Evolutionary conservation across 2,329 filamentous ascomycete genomes (phyloP), one percentile per base, ranked within the genome.

Genomic region (Metarhizium guizhouense): DNA sequence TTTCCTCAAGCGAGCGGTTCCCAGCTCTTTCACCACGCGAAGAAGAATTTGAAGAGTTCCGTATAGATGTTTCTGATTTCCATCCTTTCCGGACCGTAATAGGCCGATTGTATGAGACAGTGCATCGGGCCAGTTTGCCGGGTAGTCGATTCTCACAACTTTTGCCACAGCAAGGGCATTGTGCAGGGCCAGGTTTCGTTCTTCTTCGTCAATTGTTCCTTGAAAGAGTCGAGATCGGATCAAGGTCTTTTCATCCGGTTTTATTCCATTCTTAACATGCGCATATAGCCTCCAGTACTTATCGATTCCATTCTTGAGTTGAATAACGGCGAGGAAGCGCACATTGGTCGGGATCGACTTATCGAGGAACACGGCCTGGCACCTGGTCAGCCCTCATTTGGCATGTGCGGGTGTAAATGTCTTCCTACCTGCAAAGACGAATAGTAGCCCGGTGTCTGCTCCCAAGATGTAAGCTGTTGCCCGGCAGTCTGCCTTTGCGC

Each of bases 301-400:
- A 68, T 97, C 93, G 70, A 97, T 92, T 55, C 92, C 94, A 70
- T 97, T 96, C 70, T 97, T 97, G 54, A 99, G 79, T 68, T 96
- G 89, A 62, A 97, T 96, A 56, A 97, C 84, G 54, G 93, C 88
- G 11, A 96, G 84, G 65, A 95, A 91, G 58, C 94, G 88, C 54
- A 93, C 82, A 64, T 95, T 86, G 56, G 83, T 73, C 1, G 90
- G 88, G 1, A 95, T 75, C 2, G 84, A 83, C 58, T 84, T 84
- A 73, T 96, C 88, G 60, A 96, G 80, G 68, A 92, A 96, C 40
- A 90, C 82, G 62, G 86, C 81, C 86, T 95, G 65, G 36, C 36
- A 16, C 3, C 50, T 36, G 34, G 51, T 57, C 5, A 57, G 55
- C 32, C 10, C 25, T 25, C 4, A n/a, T 14, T n/a, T 47, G 16